Percentiles rank a stretch among this genome's conserved stretches.
These are phyloP conservation scores for Colletotrichum coccodes DNA, from an alignment of 2,329 filamentous ascomycete genomes.

Conservation along the genomic window DNA sequence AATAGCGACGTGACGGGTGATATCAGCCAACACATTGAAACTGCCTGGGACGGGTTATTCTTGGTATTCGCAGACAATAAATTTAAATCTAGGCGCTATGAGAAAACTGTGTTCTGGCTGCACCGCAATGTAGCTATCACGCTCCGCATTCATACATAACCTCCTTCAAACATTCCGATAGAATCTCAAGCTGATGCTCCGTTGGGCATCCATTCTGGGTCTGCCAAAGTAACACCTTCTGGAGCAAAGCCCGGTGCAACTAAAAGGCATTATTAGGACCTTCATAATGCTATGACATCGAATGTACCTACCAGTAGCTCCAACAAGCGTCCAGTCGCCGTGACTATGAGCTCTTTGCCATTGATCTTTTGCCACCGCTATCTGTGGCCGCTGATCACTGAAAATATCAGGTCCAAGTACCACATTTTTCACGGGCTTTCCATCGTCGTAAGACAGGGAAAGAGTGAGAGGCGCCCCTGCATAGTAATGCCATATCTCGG, in stretches of 20 bases:
- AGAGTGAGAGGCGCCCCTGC: conserved; percentile 60
- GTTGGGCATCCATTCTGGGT: conserved; percentile 10
- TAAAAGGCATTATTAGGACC: not conserved
- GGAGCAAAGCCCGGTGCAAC: not conserved
- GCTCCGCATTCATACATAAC: too few species aligned
- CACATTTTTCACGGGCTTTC: conserved; percentile 44
- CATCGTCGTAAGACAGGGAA: conserved; percentile 55
- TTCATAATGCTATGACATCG: not conserved
- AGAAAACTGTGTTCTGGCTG: too few species aligned
- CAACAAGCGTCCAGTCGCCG: conserved; percentile 61
- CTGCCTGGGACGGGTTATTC: too few species aligned
- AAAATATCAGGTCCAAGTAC: conserved; percentile 57
- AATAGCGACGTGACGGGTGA: not conserved
- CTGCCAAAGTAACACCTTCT: not conserved
- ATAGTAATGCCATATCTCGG: conserved; percentile 64
- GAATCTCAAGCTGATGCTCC: too few species aligned
- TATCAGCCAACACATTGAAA: too few species aligned
- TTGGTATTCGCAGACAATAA: too few species aligned
- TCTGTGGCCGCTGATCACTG: conserved; percentile 53
- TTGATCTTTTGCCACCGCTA: conserved; percentile 48
- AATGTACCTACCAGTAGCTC: conserved; percentile 36
- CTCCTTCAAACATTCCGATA: too few species aligned
- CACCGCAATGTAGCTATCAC: too few species aligned
- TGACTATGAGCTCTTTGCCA: conserved; percentile 59
- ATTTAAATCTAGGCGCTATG: too few species aligned